phyloP scores from a whole-genome alignment of 1,284 basidiomycete genomes.

The Pisolithus thermaeus region DNA sequence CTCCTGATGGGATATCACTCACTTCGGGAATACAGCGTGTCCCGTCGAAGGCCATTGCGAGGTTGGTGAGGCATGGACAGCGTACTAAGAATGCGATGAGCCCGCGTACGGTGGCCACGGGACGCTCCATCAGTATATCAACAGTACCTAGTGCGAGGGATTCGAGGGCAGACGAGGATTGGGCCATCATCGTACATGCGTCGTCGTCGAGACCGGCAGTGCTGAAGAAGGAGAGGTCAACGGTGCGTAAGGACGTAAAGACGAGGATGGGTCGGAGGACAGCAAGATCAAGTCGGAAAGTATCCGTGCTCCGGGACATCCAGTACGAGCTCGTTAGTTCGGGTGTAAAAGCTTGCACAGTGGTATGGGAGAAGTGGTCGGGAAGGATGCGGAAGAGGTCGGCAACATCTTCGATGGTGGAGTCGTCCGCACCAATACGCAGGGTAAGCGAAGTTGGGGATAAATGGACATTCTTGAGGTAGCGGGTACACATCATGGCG shows the following conservation, averaged over 20 bases:
- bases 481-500: constrained; percentile 17
- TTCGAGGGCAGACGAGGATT: constrained; percentile 11
- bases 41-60: constrained; percentile 20
- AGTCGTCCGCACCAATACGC: constrained; percentile 22
- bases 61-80: constrained; percentile 13
- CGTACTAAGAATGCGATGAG: constrained; percentile 16
- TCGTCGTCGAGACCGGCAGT: constrained; percentile 17
- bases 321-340: constrained; percentile 26
- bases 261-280: constrained; percentile 14
- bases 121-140: constrained; percentile 17
- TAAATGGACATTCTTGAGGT: constrained; percentile 14
- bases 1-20: not conserved
- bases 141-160: constrained; percentile 19
- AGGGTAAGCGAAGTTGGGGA: constrained; percentile 15
- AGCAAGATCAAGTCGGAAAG: constrained; percentile 16
- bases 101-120: constrained; percentile 16
- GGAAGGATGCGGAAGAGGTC: constrained; percentile 9
- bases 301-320: constrained; percentile 18
- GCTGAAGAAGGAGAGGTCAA: constrained; percentile 17
- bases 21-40: not conserved
- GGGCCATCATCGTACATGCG: constrained; percentile 10
- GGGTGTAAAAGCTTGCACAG: constrained; percentile 9
- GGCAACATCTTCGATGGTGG: constrained; percentile 14
- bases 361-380: constrained; percentile 11
- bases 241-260: constrained; percentile 12